Evolutionary conservation across 176 grass and related monocot genomes (phyloP), one percentile per base, ranked within the genome.

Genomic region (Alopecurus myosuroides): DNA sequence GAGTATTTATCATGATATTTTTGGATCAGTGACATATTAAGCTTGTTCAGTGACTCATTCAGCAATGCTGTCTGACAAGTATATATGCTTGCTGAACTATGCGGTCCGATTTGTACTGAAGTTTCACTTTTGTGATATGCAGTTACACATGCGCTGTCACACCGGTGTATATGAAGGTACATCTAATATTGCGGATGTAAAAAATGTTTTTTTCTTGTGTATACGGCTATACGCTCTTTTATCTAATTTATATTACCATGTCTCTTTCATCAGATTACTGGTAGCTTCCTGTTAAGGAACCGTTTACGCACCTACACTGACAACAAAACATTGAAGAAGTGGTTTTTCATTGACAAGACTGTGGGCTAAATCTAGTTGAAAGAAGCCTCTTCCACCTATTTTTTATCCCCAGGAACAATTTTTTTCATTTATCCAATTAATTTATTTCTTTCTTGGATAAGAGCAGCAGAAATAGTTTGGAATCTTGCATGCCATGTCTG

Each of bases 271-370:
- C 74, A 86, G 87, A 28, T 90, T 51, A 86, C 50, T 80, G 85
- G 60, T 52, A 55, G 25, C 49, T 64, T 78, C 64, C 56, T 74
- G 73, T 88, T 88, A 81, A 95, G 90, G 90, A 88, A 90, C 64
- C 75, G 80, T 84, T 80, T 81, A 25, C 78, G 80, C 75, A 77
- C 82, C 63, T 95, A 86, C 82, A 92, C 74, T 76, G 79, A 88
- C 53, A 92, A 90, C 35, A 92, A 95, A 80, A 92, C 90, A 80
- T 37, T 92, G 41, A 90, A 92, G 63, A 87, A 84, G 82, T 92
- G 93, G 93, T 88, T 92, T 86, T 92, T 90, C 51, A 90, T 95
- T 66, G 90, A 95, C 69, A 95, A 95, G 70, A 79, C 85, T 39
- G 82, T 90, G 35, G 93, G 90, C 48, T 95, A 66, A 90, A 73